These are phyloP conservation scores for Crucihimalaya himalaica DNA, from an alignment of 345 rosid species.

Conservation along the genomic window DNA sequence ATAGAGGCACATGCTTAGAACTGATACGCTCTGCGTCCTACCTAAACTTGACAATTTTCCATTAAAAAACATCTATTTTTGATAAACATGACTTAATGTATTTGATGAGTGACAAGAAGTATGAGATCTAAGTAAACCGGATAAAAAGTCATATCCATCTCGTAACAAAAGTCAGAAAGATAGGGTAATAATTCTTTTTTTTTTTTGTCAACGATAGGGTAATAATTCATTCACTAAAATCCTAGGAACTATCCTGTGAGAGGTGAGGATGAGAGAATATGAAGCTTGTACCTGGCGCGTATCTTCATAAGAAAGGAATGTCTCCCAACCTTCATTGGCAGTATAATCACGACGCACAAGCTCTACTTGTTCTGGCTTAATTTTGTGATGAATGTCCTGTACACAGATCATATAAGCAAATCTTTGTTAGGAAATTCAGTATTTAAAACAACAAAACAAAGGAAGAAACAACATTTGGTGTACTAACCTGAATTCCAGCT, in stretches of 20 bases:
- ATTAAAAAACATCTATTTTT: slow-evolving; percentile 3
- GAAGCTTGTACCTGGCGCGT: slow-evolving; percentile 68
- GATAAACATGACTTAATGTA: slow-evolving; percentile 10
- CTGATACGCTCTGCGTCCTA: not conserved
- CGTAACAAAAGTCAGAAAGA: too few species aligned
- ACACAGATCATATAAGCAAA: slow-evolving; percentile 25
- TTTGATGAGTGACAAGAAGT: not conserved
- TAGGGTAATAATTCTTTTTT: not conserved
- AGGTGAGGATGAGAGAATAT: not conserved
- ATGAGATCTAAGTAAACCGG: not conserved
- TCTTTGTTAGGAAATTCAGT: slow-evolving; percentile 12
- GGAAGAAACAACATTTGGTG: not conserved
- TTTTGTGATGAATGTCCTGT: slow-evolving; percentile 96
- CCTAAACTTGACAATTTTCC: not conserved
- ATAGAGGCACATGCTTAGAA: not conserved
- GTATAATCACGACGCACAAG: slow-evolving; percentile 99
- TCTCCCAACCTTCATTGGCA: slow-evolving; percentile 99
- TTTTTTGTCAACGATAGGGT: too few species aligned
- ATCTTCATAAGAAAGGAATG: slow-evolving; percentile 96
- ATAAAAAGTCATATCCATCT: not conserved
- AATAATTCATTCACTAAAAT: not conserved
- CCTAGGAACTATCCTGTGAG: not conserved
- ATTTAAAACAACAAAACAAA: not conserved
- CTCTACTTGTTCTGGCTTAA: slow-evolving; percentile 95
- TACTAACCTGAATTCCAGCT: slow-evolving; percentile 91